Percentiles rank a stretch among this genome's conserved stretches.
These are phyloP conservation scores for Euryodendron excelsum DNA, from an alignment of 148 eudicot species.

Conservation along the genomic window DNA sequence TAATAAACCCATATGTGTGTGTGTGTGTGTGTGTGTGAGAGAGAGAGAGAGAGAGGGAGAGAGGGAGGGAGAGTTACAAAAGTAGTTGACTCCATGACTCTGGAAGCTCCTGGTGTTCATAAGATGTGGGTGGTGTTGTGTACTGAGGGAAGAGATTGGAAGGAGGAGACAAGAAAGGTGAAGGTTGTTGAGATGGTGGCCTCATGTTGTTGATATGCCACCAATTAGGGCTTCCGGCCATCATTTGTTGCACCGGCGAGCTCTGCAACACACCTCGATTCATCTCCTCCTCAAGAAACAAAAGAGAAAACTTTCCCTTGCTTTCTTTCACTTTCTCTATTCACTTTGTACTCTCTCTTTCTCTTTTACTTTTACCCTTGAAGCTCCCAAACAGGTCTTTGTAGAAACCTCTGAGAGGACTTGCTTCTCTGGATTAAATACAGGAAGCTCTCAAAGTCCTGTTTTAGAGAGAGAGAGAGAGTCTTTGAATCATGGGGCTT, in stretches of 20 bases:
- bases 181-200: slow-evolving; percentile 32
- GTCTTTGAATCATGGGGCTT: slow-evolving; percentile 39
- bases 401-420: slow-evolving; percentile 41
- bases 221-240: slow-evolving; percentile 63
- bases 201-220: slow-evolving; percentile 52
- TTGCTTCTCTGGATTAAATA: slow-evolving; percentile 33
- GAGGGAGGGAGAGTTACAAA: slow-evolving; percentile 45
- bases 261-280: slow-evolving; percentile 69
- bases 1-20: neutral
- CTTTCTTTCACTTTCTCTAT: slow-evolving; percentile 8
- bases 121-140: slow-evolving; percentile 21
- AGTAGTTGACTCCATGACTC: slow-evolving; percentile 80
- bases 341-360: no score
- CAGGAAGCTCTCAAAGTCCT: neutral
- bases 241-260: slow-evolving; percentile 77
- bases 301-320: neutral
- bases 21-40: slow-evolving; percentile 6
- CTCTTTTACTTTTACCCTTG: slow-evolving; percentile 13
- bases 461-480: neutral
- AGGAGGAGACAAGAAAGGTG: slow-evolving; percentile 26
- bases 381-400: slow-evolving; percentile 31
- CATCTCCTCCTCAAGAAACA: slow-evolving; percentile 26
- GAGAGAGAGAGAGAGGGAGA: slow-evolving; percentile 25
- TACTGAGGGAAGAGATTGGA: slow-evolving; percentile 18
- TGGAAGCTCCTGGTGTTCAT: slow-evolving; percentile 44